Base-by-base conservation (phyloP, 371 early-diverging fungal genomes). In the Mucor indicus region DNA sequence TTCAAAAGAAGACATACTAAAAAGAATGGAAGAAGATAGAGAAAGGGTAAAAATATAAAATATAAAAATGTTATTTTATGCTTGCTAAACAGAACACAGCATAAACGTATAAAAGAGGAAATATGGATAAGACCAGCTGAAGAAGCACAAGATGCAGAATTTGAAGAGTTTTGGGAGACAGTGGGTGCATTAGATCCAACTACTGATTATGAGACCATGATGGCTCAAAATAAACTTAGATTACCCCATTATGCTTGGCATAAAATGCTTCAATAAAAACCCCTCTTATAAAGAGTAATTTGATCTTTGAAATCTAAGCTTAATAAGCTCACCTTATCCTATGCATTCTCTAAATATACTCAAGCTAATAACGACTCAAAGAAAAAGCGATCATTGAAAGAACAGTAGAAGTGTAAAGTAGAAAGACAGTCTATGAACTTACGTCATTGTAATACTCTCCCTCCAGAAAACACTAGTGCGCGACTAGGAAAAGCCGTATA, bases 11-110 rank as follows among this genome's bases (percentile, higher is more conserved):
- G 89, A 90, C 36, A 86, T 90, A 13, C 38, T 87, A 45, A 69
- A 75, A 35, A 75, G 89, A 22, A 89, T 90, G 69, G 90, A 90
- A 48, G 88, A 90, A 55, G 90, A 90, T 50, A 70, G 90, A 44
- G 89, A 90, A 55, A 71, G 87, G 50, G 74, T 74, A 62, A 59
- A 54, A 17, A 15, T 20, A 7, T 19, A 25, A 38, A 22, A 44
- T 5, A 7, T 20, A 17, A 0, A 23, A 33, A 11, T 38, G n/a
- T n/a, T n/a, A n/a, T n/a, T n/a, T n/a, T n/a, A n/a, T n/a, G n/a
- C n/a, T n/a, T n/a, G n/a, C n/a, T n/a, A n/a, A 16, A 29, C 21
- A 19, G 19, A 46, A 13, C 19, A 35, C 64, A 83, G 72, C 87
- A 86, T 49, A 89, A 89, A 48, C 62, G 83, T 29, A 69, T 81